These are phyloP conservation scores for Starmera dryadoides DNA, from an alignment of 805 yeast genomes.

Conservation along the genomic window DNA sequence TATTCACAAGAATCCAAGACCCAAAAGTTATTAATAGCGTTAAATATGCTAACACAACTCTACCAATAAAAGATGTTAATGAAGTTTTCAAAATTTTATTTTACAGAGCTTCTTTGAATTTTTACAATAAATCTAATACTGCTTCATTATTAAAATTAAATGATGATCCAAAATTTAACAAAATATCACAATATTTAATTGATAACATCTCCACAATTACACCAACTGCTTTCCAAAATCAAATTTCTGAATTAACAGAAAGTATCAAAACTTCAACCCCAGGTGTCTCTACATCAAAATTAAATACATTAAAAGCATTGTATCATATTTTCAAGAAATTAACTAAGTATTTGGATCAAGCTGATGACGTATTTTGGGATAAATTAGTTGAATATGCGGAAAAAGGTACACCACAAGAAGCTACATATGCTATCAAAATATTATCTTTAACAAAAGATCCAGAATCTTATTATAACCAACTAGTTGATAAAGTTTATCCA, in stretches of 20 bases:
- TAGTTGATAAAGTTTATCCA: constrained; percentile 43
- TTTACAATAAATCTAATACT: constrained; percentile 62
- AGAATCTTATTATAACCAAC: constrained; percentile 30
- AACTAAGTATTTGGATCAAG: constrained; percentile 39
- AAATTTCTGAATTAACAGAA: constrained; percentile 42
- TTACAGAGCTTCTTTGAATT: constrained; percentile 51
- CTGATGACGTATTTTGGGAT: constrained; percentile 32
- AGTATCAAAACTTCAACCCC: constrained; percentile 25
- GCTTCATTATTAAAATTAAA: constrained; percentile 41
- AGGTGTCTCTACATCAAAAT: constrained; percentile 11
- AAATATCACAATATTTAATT: constrained; percentile 44
- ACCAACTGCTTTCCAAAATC: constrained; percentile 61
- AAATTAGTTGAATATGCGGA: constrained; percentile 38
- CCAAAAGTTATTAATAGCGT: constrained; percentile 36
- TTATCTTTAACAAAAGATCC: constrained; percentile 39
- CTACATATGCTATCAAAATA: constrained; percentile 57
- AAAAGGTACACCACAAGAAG: constrained; percentile 50
- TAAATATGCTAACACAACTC: constrained; percentile 20
- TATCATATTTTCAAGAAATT: constrained; percentile 49
- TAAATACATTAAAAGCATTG: constrained; percentile 45
- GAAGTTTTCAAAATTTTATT: constrained; percentile 49
- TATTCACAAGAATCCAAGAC: constrained; percentile 48
- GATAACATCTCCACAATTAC: constrained; percentile 49
- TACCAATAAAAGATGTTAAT: constrained; percentile 42
- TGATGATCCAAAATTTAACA: constrained; percentile 19